These are phyloP conservation scores for Silene latifolia DNA, from an alignment of 148 eudicot species.

Conservation along the genomic window DNA sequence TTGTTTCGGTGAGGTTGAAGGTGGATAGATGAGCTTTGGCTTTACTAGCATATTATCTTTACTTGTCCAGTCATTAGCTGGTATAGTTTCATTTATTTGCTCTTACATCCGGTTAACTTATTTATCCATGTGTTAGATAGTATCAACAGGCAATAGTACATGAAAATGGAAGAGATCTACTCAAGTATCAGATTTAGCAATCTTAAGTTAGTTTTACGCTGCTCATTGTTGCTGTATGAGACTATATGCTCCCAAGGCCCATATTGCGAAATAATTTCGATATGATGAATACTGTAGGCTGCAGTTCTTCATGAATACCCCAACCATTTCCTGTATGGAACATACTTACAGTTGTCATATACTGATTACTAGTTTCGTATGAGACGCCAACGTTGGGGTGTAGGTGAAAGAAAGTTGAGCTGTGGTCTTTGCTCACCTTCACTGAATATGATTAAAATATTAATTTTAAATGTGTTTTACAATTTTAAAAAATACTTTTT, in stretches of 20 bases:
- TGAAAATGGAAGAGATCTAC: not conserved
- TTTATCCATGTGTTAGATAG: not conserved
- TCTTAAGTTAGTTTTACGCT: not conserved
- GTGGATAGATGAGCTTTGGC: not conserved
- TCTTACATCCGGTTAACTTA: slow-evolving; percentile 12
- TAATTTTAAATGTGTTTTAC: too few relatives aligned
- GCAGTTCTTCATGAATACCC: slow-evolving; percentile 35
- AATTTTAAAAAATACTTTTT: too few relatives aligned
- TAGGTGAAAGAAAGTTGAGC: too few relatives aligned
- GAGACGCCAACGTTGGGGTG: too few relatives aligned
- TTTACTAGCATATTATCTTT: not conserved
- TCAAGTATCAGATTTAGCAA: not conserved
- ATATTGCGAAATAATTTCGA: slow-evolving; percentile 28
- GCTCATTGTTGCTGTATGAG: not conserved
- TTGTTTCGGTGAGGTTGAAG: not conserved
- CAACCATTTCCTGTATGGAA: slow-evolving; percentile 31
- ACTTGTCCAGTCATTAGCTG: not conserved
- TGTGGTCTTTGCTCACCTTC: too few relatives aligned
- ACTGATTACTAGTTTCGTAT: not conserved
- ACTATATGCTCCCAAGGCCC: slow-evolving; percentile 39
- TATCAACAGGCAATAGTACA: not conserved
- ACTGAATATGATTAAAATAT: too few relatives aligned
- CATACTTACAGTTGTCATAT: too few relatives aligned
- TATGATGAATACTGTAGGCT: slow-evolving; percentile 28
- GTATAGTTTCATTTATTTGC: slow-evolving; percentile 10